A percentile compares a stretch with the other conserved stretches of the same genome.
phyloP scores from a whole-genome alignment of 371 early-diverging fungal genomes.

The Rozella allomycis region DNA sequence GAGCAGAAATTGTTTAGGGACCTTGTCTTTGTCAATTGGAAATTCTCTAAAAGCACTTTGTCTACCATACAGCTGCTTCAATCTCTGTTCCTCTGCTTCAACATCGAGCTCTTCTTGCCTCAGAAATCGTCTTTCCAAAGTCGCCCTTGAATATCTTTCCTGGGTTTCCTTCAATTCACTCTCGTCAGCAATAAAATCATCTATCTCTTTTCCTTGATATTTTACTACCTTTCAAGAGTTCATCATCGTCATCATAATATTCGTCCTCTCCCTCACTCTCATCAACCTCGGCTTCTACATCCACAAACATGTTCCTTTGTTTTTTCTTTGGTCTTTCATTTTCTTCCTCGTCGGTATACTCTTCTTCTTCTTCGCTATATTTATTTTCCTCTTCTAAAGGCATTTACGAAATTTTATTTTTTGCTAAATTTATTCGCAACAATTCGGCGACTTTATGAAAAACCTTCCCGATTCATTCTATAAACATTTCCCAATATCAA shows the following conservation, averaged over 20 bases:
- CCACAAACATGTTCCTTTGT: slow-evolving; percentile 11
- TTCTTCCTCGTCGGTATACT: slow-evolving; percentile 18
- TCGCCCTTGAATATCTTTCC: neutral
- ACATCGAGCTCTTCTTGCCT: slow-evolving; percentile 3
- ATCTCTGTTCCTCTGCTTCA: slow-evolving; percentile 14
- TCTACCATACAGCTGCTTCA: slow-evolving; percentile 55
- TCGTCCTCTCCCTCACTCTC: slow-evolving; percentile 23
- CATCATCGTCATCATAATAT: slow-evolving; percentile 24
- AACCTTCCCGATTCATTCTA: no score
- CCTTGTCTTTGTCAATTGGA: slow-evolving; percentile 37
- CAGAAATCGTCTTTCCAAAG: neutral
- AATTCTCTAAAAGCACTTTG: slow-evolving; percentile 13
- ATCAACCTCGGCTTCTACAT: slow-evolving; percentile 10
- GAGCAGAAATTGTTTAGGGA: slow-evolving; percentile 52
- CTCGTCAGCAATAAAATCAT: slow-evolving; percentile 60
- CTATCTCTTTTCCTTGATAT: slow-evolving; percentile 46
- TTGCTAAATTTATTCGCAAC: no score
- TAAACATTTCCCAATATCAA: no score
- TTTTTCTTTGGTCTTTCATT: slow-evolving; percentile 22
- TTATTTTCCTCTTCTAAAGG: neutral
- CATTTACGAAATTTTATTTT: no score
- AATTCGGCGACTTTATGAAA: no score
- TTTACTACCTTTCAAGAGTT: slow-evolving; percentile 11
- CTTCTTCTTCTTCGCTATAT: neutral
- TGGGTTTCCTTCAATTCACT: slow-evolving; percentile 25